These are phyloP conservation scores for Salvia hispanica DNA, from an alignment of 257 asterid genomes.

Conservation along the genomic window DNA sequence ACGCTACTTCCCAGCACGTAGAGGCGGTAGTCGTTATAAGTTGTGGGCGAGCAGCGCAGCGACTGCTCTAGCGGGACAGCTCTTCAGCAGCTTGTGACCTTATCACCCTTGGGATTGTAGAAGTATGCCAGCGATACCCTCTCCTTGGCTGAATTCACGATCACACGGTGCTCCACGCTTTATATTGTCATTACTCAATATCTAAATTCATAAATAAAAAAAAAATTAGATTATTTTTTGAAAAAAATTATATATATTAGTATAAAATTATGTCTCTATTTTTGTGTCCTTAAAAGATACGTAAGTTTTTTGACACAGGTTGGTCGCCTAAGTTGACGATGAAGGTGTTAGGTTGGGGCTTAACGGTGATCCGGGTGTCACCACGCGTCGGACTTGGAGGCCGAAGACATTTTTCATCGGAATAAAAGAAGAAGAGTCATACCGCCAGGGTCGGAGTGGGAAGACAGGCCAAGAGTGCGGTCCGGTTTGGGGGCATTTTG, in stretches of 20 bases:
- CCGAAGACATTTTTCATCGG: slow-evolving; percentile 74
- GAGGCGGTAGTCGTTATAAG: slow-evolving; percentile 51
- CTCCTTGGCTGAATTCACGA: slow-evolving; percentile 58
- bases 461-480: slow-evolving; percentile 74
- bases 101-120: slow-evolving; percentile 63
- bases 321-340: slow-evolving; percentile 87
- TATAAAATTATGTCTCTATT: too few species aligned
- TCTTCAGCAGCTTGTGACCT: slow-evolving; percentile 56
- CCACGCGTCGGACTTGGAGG: slow-evolving; percentile 78
- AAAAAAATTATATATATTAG: too few species aligned
- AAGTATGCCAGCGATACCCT: slow-evolving; percentile 68
- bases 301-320: slow-evolving; percentile 45
- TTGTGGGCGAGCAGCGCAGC: slow-evolving; percentile 47
- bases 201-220: slow-evolving; percentile 33
- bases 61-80: slow-evolving; percentile 49
- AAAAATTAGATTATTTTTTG: too few species aligned
- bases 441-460: slow-evolving; percentile 95
- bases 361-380: slow-evolving; percentile 66
- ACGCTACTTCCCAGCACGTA: slow-evolving; percentile 53
- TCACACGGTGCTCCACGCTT: slow-evolving; percentile 71
- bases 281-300: too few species aligned
- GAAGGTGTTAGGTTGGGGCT: slow-evolving; percentile 70
- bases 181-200: slow-evolving; percentile 60
- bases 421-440: slow-evolving; percentile 79
- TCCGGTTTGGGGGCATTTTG: slow-evolving; percentile 98